A percentile compares a stretch with the other conserved stretches of the same genome.
Evolutionary conservation across 495 filamentous ascomycete species (phyloP).

Genomic region (Parathielavia hyrcaniae): DNA sequence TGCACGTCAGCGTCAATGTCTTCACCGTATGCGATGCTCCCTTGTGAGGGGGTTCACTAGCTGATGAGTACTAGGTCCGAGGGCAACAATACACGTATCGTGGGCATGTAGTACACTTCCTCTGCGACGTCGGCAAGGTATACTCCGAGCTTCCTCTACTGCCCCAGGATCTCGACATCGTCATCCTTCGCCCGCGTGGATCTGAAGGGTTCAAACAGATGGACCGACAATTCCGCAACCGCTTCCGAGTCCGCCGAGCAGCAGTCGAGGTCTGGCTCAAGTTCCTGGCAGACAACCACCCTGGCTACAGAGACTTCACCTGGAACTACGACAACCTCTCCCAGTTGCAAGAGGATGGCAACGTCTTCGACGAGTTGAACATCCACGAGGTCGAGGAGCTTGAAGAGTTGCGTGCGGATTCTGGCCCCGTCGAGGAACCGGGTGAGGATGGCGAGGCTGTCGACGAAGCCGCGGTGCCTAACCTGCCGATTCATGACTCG

Average conservation of each 20-base stretch:
- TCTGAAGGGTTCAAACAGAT: background rate
- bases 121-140: constrained; percentile 5
- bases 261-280: background rate
- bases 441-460: background rate
- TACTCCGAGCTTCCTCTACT: background rate
- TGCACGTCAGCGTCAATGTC: background rate
- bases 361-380: constrained; percentile 1
- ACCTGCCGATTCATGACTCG: constrained; percentile 6
- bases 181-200: background rate
- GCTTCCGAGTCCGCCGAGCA: constrained; percentile 1
- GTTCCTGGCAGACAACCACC: background rate
- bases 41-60: background rate
- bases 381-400: background rate
- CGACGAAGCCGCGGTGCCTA: background rate
- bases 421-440: background rate
- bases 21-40: background rate
- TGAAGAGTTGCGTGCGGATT: background rate
- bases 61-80: background rate
- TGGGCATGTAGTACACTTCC: constrained; percentile 5
- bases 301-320: background rate
- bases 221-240: background rate
- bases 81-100: constrained; percentile 5
- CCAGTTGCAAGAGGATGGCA: background rate
- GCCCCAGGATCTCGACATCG: background rate
- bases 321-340: constrained; percentile 6